These are phyloP conservation scores for Mollisiaceae sp. DNA, from an alignment of 2,329 filamentous ascomycete genomes.

Conservation along the genomic window DNA sequence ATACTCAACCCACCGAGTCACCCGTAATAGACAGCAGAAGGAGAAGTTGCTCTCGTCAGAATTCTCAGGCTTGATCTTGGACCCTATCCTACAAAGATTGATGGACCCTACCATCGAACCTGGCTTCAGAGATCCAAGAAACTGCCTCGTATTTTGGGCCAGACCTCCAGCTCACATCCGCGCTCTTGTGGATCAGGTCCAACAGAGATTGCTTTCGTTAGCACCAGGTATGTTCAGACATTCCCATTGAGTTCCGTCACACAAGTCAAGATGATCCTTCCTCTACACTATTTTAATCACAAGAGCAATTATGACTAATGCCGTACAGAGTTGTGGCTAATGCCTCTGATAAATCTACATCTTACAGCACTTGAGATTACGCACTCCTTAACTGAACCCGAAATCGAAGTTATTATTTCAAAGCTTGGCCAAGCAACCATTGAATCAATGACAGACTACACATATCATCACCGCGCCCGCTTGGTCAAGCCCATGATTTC, in stretches of 20 bases:
- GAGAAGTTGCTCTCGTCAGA: slow-evolving; percentile 71
- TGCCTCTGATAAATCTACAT: slow-evolving; percentile 80
- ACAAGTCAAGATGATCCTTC: no score
- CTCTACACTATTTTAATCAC: no score
- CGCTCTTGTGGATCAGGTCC: slow-evolving; percentile 69
- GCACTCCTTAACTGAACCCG: slow-evolving; percentile 73
- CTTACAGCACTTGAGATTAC: slow-evolving; percentile 84
- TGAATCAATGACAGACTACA: slow-evolving; percentile 67
- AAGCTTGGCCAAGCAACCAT: slow-evolving; percentile 59
- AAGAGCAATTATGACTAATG: slow-evolving; percentile 9
- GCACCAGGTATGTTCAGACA: slow-evolving; percentile 65
- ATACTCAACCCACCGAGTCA: slow-evolving; percentile 76
- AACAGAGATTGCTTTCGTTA: slow-evolving; percentile 65
- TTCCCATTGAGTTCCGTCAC: no score
- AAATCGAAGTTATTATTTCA: slow-evolving; percentile 68
- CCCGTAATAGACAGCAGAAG: slow-evolving; percentile 77
- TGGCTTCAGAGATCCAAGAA: slow-evolving; percentile 73
- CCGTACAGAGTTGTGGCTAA: slow-evolving; percentile 76
- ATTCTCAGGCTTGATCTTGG: slow-evolving; percentile 75
- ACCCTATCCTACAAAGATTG: slow-evolving; percentile 75
- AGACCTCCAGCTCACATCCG: slow-evolving; percentile 76
- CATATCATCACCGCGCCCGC: slow-evolving; percentile 69
- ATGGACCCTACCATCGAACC: slow-evolving; percentile 67
- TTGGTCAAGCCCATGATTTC: slow-evolving; percentile 83
- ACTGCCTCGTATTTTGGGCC: slow-evolving; percentile 90